Evolutionary conservation across 108 stramenopile species (phyloP), one percentile per base, ranked within the genome.

Genomic region (Cyclotella atomus): DNA sequence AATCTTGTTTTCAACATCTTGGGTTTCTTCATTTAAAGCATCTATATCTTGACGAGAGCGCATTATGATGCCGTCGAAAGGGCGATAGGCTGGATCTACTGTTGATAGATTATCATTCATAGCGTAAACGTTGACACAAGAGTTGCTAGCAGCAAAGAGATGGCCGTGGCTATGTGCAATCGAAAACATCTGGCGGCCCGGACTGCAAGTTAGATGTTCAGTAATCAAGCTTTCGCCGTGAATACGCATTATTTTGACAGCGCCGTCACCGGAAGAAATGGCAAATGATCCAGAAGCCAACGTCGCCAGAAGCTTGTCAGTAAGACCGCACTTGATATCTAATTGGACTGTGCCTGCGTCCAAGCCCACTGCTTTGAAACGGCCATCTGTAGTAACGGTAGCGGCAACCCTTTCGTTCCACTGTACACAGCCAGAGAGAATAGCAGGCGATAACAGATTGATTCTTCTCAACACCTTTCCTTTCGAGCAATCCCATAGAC

Each of bases 301-400:
- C 3, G 47, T 17, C 10, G 21, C 20, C 49, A 67, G 19, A 17
- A 53, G 10, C 29, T 50, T 50, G 4, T 30, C 66, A 53, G 24
- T 34, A 6, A 5, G 3, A 33, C 33, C 66, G n/a, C 14, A 67
- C 24, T 67, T 34, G 2, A 9, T 16, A 9, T 33, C 50, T 3
- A 15, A 4, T 35, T 53, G n/a, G 20, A 47, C 33, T 7, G 29
- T 35, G 24, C 66, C 66, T 35, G 14, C 14, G 30, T 53, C 50
- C 16, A 67, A 14, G 19, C 19, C 35, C 1, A 67, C 30, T 23
- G 32, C 53, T 33, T 67, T 67, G 16, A 67, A 4, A 6, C 30
- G 19, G 17, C 66, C 33, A 27, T 67, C 66, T 53, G 50, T 15
- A 67, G 44, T 53, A n/a, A 53, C 19, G n/a, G 45, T 20, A 20